Conservation (phyloP, 208 protist species). For the Leishmania major region DNA sequence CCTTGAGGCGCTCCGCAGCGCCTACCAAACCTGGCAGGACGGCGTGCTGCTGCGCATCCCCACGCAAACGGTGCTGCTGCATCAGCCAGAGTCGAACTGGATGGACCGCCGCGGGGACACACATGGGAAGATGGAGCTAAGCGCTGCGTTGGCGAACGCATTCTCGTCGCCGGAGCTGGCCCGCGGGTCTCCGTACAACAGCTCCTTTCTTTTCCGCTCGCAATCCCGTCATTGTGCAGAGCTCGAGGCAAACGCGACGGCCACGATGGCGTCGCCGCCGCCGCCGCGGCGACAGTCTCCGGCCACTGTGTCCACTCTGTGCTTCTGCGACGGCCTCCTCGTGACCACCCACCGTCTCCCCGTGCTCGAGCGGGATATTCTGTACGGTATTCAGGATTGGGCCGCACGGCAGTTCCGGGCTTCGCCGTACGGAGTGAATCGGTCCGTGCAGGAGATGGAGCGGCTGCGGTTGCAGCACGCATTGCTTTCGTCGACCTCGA, state of each 20-base stretch:
- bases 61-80: slow-evolving; percentile 33
- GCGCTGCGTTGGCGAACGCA: slow-evolving; percentile 28
- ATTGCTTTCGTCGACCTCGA: background rate
- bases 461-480: slow-evolving; percentile 17
- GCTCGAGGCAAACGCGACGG: background rate
- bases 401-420: slow-evolving; percentile 24
- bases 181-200: slow-evolving; percentile 26
- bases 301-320: slow-evolving; percentile 10
- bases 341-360: slow-evolving; percentile 15
- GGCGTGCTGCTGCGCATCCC: slow-evolving; percentile 28
- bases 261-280: background rate
- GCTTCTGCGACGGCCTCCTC: slow-evolving; percentile 36
- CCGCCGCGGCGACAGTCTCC: background rate
- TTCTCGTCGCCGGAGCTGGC: slow-evolving; percentile 29
- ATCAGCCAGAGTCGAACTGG: slow-evolving; percentile 20
- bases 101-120: slow-evolving; percentile 21
- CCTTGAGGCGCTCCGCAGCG: slow-evolving; percentile 25
- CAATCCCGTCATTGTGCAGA: slow-evolving; percentile 23
- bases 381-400: slow-evolving; percentile 36
- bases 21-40: slow-evolving; percentile 20
- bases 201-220: slow-evolving; percentile 29
- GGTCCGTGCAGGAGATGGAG: slow-evolving; percentile 26
- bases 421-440: slow-evolving; percentile 12
- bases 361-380: slow-evolving; percentile 13
- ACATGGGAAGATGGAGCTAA: slow-evolving; percentile 24